Conservation (phyloP, 1,284 basidiomycete species). For the Apiotrichum domesticum region DNA sequence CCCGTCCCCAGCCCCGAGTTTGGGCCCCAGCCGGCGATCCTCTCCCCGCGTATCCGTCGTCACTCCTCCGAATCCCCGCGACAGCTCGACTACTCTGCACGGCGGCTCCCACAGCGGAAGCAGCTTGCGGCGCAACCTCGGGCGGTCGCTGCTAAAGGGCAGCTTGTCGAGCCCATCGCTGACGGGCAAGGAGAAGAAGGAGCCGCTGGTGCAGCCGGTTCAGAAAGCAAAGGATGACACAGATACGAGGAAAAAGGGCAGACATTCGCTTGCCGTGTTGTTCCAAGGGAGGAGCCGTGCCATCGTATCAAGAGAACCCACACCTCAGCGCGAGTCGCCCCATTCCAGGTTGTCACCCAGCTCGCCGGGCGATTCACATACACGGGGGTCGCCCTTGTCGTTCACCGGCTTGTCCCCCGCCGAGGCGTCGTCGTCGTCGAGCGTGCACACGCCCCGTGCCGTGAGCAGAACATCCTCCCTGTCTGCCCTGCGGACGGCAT, state of each 20-base stretch:
- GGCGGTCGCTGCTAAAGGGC: conserved; percentile 1
- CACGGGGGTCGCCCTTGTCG: too few species aligned
- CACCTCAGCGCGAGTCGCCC: not conserved
- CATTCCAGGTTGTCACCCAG: not conserved
- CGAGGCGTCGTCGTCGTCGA: not conserved
- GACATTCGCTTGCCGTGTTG: not conserved
- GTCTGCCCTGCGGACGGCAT: not conserved
- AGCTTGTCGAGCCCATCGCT: not conserved
- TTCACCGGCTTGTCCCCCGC: not conserved
- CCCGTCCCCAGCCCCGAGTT: not conserved
- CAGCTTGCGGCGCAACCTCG: not conserved
- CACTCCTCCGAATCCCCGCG: not conserved
- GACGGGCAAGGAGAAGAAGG: not conserved
- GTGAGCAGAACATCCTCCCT: not conserved
- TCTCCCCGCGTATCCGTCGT: not conserved
- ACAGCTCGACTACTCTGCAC: not conserved
- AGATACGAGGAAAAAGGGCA: not conserved
- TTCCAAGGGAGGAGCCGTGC: conserved; percentile 1
- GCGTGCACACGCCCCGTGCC: not conserved
- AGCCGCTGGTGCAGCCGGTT: not conserved
- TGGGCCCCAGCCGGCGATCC: not conserved
- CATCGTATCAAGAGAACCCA: not conserved
- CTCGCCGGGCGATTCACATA: too few species aligned
- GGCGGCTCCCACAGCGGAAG: not conserved
- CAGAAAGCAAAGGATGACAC: conserved; percentile 1